Conservation (phyloP, 768 basidiomycete species). For the Neoboletus brunneissimus region DNA sequence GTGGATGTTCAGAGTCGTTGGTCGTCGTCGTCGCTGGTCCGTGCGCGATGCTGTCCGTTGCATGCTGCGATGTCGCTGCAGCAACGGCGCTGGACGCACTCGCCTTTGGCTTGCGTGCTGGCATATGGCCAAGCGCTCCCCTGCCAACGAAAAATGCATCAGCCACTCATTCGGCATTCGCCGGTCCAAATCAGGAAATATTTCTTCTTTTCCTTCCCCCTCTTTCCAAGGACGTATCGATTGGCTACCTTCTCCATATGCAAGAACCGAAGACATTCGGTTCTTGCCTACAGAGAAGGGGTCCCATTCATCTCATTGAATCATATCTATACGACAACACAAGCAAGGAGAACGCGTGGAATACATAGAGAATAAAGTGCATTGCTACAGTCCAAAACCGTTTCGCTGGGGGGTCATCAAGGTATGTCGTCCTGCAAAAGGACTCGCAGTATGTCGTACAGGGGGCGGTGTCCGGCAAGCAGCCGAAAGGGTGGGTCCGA, state of each 20-base stretch:
- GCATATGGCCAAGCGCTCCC: conserved; percentile 17
- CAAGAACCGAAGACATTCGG: conserved; percentile 26
- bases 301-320: neutral
- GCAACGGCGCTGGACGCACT: conserved; percentile 39
- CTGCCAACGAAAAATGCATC: conserved; percentile 22
- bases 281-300: conserved; percentile 29
- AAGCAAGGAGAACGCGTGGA: conserved; percentile 3
- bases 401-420: conserved; percentile 14
- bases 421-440: conserved; percentile 15
- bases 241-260: conserved; percentile 26
- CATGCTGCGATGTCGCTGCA: conserved; percentile 11
- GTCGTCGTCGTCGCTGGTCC: conserved; percentile 8
- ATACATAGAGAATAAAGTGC: conserved; percentile 27
- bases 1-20: neutral
- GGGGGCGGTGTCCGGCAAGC: neutral
- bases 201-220: too few species aligned
- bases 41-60: conserved; percentile 10
- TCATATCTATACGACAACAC: neutral
- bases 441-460: neutral
- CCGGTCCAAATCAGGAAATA: conserved; percentile 19
- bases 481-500: neutral
- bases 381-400: conserved; percentile 19
- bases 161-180: conserved; percentile 22
- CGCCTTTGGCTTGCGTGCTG: conserved; percentile 48
- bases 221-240: too few species aligned